Evolutionary conservation across 2,329 filamentous ascomycete genomes (phyloP).

Genomic region (Penicillium sp.): DNA sequence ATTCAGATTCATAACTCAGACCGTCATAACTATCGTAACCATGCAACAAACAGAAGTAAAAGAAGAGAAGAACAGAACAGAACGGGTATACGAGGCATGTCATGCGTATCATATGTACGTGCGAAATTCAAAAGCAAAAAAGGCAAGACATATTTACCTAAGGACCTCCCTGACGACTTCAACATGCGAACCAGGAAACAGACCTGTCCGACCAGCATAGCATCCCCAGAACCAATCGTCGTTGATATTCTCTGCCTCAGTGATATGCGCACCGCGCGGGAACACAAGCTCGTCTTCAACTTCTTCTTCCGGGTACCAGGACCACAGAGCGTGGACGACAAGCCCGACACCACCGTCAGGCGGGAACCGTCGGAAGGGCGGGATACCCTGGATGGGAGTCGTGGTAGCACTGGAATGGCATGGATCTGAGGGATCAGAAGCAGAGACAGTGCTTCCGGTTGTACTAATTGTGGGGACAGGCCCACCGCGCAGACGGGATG

Average conservation of each 20-base stretch:
- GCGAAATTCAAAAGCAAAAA: not conserved
- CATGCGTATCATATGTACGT: not conserved
- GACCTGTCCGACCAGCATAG: constrained; percentile 68
- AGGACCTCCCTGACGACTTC: constrained; percentile 38
- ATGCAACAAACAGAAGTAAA: not conserved
- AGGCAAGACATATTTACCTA: constrained; percentile 8
- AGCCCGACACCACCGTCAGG: constrained; percentile 66
- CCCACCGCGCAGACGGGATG: constrained; percentile 25
- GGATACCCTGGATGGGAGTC: constrained; percentile 5
- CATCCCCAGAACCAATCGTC: constrained; percentile 82
- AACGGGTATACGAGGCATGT: not conserved
- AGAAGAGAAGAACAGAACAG: not conserved
- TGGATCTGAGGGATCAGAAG: constrained; percentile 13
- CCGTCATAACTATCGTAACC: constrained; percentile 2
- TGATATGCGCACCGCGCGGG: constrained; percentile 70
- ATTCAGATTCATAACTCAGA: constrained; percentile 4
- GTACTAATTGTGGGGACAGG: constrained; percentile 4
- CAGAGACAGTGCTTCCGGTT: not conserved
- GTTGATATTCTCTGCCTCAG: constrained; percentile 77
- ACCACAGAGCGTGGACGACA: constrained; percentile 59
- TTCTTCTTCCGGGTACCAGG: constrained; percentile 60
- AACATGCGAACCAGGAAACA: constrained; percentile 76
- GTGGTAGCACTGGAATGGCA: constrained; percentile 12
- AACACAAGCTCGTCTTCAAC: constrained; percentile 67
- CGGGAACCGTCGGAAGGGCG: constrained; percentile 48